A percentile compares a stretch with the other conserved stretches of the same genome.
Conservation (phyloP, 1,139 yeast species). For the Lodderomyces pseudojiufengensis region DNA sequence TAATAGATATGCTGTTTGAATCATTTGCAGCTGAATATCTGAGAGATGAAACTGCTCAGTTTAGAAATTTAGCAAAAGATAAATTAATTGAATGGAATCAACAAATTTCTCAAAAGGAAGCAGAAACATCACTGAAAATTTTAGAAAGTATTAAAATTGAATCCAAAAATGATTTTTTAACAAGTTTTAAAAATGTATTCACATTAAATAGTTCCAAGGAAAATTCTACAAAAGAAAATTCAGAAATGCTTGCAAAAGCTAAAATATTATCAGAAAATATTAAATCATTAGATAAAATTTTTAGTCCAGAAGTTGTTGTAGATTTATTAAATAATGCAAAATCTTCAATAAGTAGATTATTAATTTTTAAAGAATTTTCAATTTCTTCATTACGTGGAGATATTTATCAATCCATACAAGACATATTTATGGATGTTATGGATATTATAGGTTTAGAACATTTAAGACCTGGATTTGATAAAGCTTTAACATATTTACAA, state of each 20-base stretch:
- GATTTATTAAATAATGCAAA: slow-evolving; percentile 39
- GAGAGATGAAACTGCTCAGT: slow-evolving; percentile 39
- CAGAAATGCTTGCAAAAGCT: slow-evolving; percentile 41
- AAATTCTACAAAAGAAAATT: slow-evolving; percentile 23
- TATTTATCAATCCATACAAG: slow-evolving; percentile 41
- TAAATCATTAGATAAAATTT: slow-evolving; percentile 36
- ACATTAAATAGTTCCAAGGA: slow-evolving; percentile 28
- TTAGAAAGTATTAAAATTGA: slow-evolving; percentile 39
- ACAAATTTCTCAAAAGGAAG: slow-evolving; percentile 33
- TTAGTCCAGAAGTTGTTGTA: slow-evolving; percentile 40
- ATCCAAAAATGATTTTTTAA: slow-evolving; percentile 44
- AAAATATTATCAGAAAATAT: slow-evolving; percentile 43
- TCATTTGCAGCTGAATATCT: slow-evolving; percentile 47
- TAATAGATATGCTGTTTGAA: slow-evolving; percentile 49
- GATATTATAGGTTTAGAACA: slow-evolving; percentile 68
- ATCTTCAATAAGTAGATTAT: slow-evolving; percentile 29
- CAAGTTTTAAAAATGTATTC: slow-evolving; percentile 62
- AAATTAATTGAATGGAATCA: slow-evolving; percentile 35
- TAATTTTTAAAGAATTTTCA: slow-evolving; percentile 31
- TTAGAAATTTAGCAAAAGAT: slow-evolving; percentile 24
- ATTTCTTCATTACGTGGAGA: slow-evolving; percentile 31
- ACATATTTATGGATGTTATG: slow-evolving; percentile 64
- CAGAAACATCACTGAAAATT: slow-evolving; percentile 38
- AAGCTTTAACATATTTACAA: slow-evolving; percentile 67
- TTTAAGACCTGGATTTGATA: slow-evolving; percentile 75